A percentile compares a stretch with the other conserved stretches of the same genome.
These are phyloP conservation scores for Onygenales sp. DNA, from an alignment of 2,329 filamentous ascomycete species.

Conservation along the genomic window DNA sequence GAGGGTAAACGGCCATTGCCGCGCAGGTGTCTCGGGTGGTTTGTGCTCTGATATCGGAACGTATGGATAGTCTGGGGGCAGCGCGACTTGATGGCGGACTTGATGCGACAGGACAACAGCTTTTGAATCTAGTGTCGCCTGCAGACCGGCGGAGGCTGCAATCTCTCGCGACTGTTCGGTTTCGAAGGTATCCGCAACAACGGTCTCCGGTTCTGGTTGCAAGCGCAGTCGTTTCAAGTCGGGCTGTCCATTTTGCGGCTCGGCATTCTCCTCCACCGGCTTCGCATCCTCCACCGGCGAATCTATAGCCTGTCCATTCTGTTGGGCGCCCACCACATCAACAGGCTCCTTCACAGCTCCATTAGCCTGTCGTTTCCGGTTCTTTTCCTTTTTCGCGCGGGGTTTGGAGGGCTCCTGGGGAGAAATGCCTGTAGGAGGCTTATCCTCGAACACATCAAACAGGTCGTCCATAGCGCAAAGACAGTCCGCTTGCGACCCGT, in stretches of 20 bases:
- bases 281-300: slow-evolving; percentile 12
- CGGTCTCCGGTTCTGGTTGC: slow-evolving; percentile 60
- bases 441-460: slow-evolving; percentile 72
- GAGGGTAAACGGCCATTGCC: slow-evolving; percentile 77
- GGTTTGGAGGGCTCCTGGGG: slow-evolving; percentile 23
- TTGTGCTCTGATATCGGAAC: slow-evolving; percentile 92
- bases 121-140: slow-evolving; percentile 46
- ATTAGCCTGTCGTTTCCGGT: slow-evolving; percentile 80
- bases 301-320: slow-evolving; percentile 23
- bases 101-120: slow-evolving; percentile 87
- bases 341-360: slow-evolving; percentile 54
- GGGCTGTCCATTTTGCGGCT: slow-evolving; percentile 25
- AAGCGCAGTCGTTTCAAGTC: slow-evolving; percentile 39
- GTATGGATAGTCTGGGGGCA: slow-evolving; percentile 90
- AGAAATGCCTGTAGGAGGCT: slow-evolving; percentile 38
- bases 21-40: slow-evolving; percentile 75
- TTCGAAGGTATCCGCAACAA: slow-evolving; percentile 88
- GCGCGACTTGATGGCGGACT: slow-evolving; percentile 93
- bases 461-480: slow-evolving; percentile 58
- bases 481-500: background rate
- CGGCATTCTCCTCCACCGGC: background rate
- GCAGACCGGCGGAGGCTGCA: slow-evolving; percentile 63
- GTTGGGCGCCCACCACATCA: slow-evolving; percentile 8
- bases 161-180: slow-evolving; percentile 90
- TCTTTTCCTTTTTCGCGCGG: slow-evolving; percentile 48